Evolutionary conservation across 106 monocot species (phyloP), one percentile per base, ranked within the genome.

Genomic region (Narthecium ossifragum): DNA sequence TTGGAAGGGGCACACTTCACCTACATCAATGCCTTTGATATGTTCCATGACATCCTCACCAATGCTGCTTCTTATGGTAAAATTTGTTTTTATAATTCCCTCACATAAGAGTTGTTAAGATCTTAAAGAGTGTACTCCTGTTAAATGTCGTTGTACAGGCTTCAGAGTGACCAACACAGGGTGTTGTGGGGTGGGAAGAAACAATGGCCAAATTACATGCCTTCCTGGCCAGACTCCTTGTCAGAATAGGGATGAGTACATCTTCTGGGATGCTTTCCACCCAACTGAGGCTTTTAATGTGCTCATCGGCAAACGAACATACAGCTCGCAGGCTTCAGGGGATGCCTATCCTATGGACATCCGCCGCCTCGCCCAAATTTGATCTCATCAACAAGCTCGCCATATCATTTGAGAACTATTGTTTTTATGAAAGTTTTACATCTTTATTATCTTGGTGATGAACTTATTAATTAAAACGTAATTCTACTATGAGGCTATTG

Each of bases 231-330:
- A 89, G 46, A 73, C 80, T 8, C 93, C 93, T 0, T 94, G 94
- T 70, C 23, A 46, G 8, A 68, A 86, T 32, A 62, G 94, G 31
- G 37, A 65, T 1, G 66, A 68, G 65, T 83, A 86, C 56, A 31
- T 90, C 26, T 94, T 94, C 67, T 94, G 82, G 83, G 94, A 94
- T 32, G 94, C 94, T 0, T 94, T 83, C 72, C 94, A 94, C 36
- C 89, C 94, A 0, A 64, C 85, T 2, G 89, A 94, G 65, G 85
- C 88, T 1, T 85, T 68, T 2, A 94, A 89, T 31, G 34, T 86
- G 9, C 26, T 89, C 41, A 63, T 94, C 40, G 93, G 80, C 0
- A 62, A 41, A 46, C 70, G 85, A 66, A 70, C 89, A 12, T 94
- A 80, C 64, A 78, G 73, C 1, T 74, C 85, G 6, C 72, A 70